These are phyloP conservation scores for Cladobotryum protrusum DNA, from an alignment of 2,329 filamentous ascomycete species.

Conservation along the genomic window DNA sequence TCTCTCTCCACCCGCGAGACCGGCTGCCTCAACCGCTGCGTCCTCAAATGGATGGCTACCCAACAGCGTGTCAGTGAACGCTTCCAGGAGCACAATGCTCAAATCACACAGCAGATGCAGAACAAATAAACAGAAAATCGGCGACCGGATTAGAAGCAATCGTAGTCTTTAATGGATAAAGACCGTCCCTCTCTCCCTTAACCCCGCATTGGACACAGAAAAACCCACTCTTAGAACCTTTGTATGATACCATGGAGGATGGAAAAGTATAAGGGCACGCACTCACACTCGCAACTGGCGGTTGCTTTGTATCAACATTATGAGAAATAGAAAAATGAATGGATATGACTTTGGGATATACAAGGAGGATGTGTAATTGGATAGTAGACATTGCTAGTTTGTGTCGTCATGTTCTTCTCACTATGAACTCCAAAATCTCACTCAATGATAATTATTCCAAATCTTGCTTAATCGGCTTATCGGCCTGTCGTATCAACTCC, in stretches of 20 bases:
- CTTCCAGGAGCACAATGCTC: conserved; percentile 68
- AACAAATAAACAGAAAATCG: conserved; percentile 30
- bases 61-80: conserved; percentile 85
- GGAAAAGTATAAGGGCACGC: too few species aligned
- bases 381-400: too few species aligned
- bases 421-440: not conserved
- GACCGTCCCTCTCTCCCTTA: not conserved
- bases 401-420: too few species aligned
- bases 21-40: conserved; percentile 88
- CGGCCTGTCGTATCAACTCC: not conserved
- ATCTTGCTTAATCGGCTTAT: not conserved
- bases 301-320: conserved; percentile 6
- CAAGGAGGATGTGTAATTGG: not conserved
- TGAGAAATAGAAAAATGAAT: conserved; percentile 1
- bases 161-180: too few species aligned
- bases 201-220: not conserved
- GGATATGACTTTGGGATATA: not conserved
- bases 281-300: not conserved
- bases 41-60: conserved; percentile 91
- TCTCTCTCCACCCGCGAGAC: conserved; percentile 81
- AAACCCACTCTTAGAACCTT: not conserved
- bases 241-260: not conserved
- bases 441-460: conserved; percentile 10
- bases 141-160: not conserved
- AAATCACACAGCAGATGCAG: conserved; percentile 49